Conservation (phyloP, 352 stramenopile genomes). For the Globisporangium cederbergense region DNA sequence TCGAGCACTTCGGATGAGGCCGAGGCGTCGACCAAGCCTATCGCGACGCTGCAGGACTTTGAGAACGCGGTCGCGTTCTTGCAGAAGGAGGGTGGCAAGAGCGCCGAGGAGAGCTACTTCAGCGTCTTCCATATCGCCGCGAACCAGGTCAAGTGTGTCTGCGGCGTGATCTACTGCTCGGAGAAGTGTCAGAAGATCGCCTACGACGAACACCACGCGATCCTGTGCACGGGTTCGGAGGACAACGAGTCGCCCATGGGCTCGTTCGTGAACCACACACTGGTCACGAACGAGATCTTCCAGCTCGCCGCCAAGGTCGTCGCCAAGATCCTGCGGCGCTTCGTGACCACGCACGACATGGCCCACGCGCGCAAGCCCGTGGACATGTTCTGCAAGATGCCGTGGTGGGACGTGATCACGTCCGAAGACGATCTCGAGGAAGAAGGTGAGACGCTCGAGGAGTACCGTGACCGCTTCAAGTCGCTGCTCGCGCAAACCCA, state of each 20-base stretch:
- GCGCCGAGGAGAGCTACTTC: constrained; percentile 67
- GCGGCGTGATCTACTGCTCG: constrained; percentile 86
- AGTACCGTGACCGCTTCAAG: constrained; percentile 68
- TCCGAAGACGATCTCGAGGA: constrained; percentile 59
- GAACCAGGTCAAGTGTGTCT: constrained; percentile 57
- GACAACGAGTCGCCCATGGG: constrained; percentile 69
- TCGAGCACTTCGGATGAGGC: constrained; percentile 32
- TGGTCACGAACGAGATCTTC: constrained; percentile 93
- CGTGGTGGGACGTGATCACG: constrained; percentile 89
- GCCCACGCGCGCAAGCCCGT: constrained; percentile 53
- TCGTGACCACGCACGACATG: constrained; percentile 54
- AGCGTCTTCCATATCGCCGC: constrained; percentile 56
- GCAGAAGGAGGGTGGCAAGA: constrained; percentile 64
- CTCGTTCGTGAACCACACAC: constrained; percentile 72
- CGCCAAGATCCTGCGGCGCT: constrained; percentile 60
- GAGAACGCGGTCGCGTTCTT: constrained; percentile 53
- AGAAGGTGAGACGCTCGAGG: constrained; percentile 59
- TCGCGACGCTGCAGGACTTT: constrained; percentile 50
- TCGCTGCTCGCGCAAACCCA: constrained; percentile 55
- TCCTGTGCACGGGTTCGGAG: constrained; percentile 61
- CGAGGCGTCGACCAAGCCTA: constrained; percentile 9
- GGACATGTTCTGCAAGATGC: constrained; percentile 87
- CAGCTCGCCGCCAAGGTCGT: constrained; percentile 88
- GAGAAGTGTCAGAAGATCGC: constrained; percentile 60
- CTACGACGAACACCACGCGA: constrained; percentile 71